These are phyloP conservation scores for Xanthoceras sorbifolium DNA, from an alignment of 345 rosid genomes.

Conservation along the genomic window DNA sequence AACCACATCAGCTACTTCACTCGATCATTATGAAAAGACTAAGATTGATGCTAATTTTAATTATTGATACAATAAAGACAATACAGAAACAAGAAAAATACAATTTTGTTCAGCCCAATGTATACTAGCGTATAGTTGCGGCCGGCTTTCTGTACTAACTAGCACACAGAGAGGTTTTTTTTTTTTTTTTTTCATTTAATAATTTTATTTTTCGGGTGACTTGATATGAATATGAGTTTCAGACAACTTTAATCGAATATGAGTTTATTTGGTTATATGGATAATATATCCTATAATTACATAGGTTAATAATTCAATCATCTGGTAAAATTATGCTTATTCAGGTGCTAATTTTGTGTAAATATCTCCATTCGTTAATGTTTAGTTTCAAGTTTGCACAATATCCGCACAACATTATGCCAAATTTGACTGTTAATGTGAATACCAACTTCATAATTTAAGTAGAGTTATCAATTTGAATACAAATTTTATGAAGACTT, in stretches of 20 bases:
- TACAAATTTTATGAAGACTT: too few relatives aligned
- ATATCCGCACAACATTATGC: background rate
- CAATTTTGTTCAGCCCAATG: constrained; percentile 16
- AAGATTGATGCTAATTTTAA: background rate
- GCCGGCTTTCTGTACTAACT: constrained; percentile 33
- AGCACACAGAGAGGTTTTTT: constrained; percentile 9
- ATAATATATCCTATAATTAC: too few relatives aligned
- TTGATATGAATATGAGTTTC: background rate
- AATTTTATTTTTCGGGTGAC: background rate
- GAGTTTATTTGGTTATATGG: too few relatives aligned
- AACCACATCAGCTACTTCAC: constrained; percentile 4
- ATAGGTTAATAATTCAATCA: too few relatives aligned
- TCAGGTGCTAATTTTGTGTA: background rate
- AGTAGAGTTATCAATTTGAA: too few relatives aligned
- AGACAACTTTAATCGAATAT: background rate
- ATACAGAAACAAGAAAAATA: background rate
- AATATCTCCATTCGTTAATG: background rate
- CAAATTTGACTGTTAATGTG: too few relatives aligned
- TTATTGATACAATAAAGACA: background rate
- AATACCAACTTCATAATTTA: too few relatives aligned
- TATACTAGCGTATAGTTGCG: constrained; percentile 23
- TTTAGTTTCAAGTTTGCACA: background rate
- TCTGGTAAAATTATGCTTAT: too few relatives aligned
- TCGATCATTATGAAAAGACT: constrained; percentile 16
- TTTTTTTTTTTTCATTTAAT: background rate